A percentile compares a stretch with the other conserved stretches of the same genome.
Evolutionary conservation across 2,329 filamentous ascomycete species (phyloP).

Genomic region (Aspergillus sp.): DNA sequence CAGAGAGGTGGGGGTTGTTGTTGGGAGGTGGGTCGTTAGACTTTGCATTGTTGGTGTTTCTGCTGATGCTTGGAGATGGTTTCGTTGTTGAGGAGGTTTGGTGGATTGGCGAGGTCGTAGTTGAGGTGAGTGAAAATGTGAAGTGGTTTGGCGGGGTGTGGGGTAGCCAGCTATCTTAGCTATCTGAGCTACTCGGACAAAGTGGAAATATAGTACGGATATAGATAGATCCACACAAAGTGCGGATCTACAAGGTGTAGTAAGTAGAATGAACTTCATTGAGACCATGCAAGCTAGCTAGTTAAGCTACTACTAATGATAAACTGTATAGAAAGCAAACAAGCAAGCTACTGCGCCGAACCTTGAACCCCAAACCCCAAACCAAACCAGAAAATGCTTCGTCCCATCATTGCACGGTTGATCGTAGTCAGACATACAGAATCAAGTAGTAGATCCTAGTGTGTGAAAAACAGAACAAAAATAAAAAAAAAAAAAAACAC

Average conservation of each 20-base stretch:
- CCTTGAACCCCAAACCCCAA: not conserved
- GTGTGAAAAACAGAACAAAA: not conserved
- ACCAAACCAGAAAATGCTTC: conserved; percentile 9
- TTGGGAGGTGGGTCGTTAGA: conserved; percentile 59
- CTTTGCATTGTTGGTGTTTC: conserved; percentile 24
- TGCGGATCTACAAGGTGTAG: not conserved
- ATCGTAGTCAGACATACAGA: conserved; percentile 9
- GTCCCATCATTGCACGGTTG: conserved; percentile 11
- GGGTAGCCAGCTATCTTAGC: not conserved
- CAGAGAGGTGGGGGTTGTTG: conserved; percentile 49
- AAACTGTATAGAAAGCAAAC: not conserved
- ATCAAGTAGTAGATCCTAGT: not conserved
- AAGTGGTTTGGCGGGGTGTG: conserved; percentile 4
- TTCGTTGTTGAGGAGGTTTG: not conserved
- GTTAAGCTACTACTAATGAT: not conserved
- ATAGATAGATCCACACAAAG: not conserved
- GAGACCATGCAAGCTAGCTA: not conserved
- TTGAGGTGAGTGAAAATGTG: not conserved
- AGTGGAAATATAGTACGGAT: not conserved
- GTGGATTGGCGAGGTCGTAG: not conserved
- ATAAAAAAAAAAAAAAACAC: not conserved
- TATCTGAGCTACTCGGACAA: not conserved
- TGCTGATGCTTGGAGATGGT: not conserved
- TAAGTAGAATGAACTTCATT: not conserved
- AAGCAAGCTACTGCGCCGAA: not conserved